Conservation (phyloP, 2,329 filamentous ascomycete genomes). For the Ceratocystis albifundus region DNA sequence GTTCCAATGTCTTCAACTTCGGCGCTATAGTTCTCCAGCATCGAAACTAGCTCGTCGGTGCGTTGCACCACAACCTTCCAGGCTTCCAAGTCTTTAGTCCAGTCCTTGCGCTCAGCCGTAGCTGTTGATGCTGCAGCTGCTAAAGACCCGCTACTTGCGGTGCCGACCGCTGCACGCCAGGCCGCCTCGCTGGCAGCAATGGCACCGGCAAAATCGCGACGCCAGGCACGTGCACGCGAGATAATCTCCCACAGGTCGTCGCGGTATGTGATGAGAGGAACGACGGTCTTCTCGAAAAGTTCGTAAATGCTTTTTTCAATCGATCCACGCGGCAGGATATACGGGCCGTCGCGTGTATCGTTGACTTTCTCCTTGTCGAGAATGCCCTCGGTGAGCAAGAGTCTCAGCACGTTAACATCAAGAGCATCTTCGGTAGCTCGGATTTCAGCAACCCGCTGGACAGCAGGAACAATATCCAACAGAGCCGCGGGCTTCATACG, state of each 20-base stretch:
- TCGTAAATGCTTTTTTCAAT: constrained; percentile 52
- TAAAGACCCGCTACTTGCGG: constrained; percentile 38
- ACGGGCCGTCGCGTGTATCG: constrained; percentile 27
- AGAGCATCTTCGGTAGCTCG: constrained; percentile 67
- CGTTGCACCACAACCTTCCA: constrained; percentile 66
- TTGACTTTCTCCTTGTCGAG: constrained; percentile 32
- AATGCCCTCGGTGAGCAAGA: constrained; percentile 61
- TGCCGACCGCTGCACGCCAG: constrained; percentile 59
- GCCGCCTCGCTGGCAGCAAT: constrained; percentile 79
- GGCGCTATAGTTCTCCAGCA: constrained; percentile 67
- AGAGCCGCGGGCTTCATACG: constrained; percentile 65
- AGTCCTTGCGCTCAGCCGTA: constrained; percentile 27
- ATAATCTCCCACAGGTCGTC: constrained; percentile 67
- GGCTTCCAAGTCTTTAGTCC: constrained; percentile 44
- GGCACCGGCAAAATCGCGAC: constrained; percentile 55
- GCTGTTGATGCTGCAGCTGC: constrained; percentile 33
- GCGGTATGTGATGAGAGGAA: constrained; percentile 73
- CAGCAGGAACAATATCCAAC: constrained; percentile 61
- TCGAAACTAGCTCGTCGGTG: constrained; percentile 69
- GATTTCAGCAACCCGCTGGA: constrained; percentile 64
- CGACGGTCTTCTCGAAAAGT: constrained; percentile 61
- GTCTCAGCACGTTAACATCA: constrained; percentile 59
- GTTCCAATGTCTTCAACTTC: constrained; percentile 56
- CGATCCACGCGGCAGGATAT: constrained; percentile 41
- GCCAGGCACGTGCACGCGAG: constrained; percentile 61